These are phyloP conservation scores for Saccharomycopsis sp. DNA, from an alignment of 805 yeast genomes.

Conservation along the genomic window DNA sequence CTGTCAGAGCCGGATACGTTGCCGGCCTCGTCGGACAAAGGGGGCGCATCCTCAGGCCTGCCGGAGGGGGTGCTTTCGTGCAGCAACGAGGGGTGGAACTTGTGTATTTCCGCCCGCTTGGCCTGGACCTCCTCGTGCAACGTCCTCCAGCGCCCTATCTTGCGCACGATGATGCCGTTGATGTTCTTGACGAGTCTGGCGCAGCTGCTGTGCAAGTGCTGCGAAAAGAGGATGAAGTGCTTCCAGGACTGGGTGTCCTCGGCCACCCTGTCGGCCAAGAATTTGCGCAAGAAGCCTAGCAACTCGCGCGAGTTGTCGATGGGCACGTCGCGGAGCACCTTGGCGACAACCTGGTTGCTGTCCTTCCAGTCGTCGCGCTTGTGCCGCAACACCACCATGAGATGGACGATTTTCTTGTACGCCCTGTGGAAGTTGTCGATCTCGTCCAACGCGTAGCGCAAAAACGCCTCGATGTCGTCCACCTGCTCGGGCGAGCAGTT, in stretches of 20 bases:
- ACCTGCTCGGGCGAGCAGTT: slow-evolving; percentile 24
- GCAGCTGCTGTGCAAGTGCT: slow-evolving; percentile 17
- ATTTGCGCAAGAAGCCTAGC: background rate
- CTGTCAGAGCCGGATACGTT: slow-evolving; percentile 14
- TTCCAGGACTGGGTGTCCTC: slow-evolving; percentile 15
- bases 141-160: slow-evolving; percentile 41
- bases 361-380: slow-evolving; percentile 9
- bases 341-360: slow-evolving; percentile 2
- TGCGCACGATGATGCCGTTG: slow-evolving; percentile 28
- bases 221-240: slow-evolving; percentile 10
- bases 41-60: too few relatives aligned
- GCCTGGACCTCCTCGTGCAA: slow-evolving; percentile 35
- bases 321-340: slow-evolving; percentile 4
- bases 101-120: slow-evolving; percentile 29
- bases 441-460: slow-evolving; percentile 38
- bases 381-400: slow-evolving; percentile 24
- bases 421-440: slow-evolving; percentile 27
- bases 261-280: slow-evolving; percentile 17
- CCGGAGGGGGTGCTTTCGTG: background rate
- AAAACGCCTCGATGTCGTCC: slow-evolving; percentile 34
- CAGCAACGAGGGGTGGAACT: slow-evolving; percentile 20
- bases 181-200: slow-evolving; percentile 29
- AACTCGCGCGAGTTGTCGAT: background rate
- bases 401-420: slow-evolving; percentile 30
- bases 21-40: slow-evolving; percentile 14